Evolutionary conservation across 2,329 filamentous ascomycete species (phyloP), one percentile per base, ranked within the genome.

Genomic region (Byssoonygena ceratinophila): DNA sequence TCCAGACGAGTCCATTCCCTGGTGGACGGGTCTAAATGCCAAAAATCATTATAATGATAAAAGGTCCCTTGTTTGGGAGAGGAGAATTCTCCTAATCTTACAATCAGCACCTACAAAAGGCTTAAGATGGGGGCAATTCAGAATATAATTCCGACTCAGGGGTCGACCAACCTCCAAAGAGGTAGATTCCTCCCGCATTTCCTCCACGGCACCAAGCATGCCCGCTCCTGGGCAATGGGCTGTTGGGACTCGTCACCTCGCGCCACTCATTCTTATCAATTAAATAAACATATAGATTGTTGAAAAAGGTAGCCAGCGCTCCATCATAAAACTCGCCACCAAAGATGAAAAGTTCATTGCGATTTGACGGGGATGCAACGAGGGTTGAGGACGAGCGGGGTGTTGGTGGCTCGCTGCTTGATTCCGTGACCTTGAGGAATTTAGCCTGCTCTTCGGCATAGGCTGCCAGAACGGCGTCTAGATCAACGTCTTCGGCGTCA

Each of bases 41-140:
- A 98, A 67, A 98, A 97, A 71, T 97, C 92, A 63, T 94, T 95
- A 73, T 98, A 98, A 70, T 98, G 92, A 68, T 98, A 96, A 64
- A 98, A 98, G 0, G 91, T 97, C 3, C 92, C 92, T 70, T 97
- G 92, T 66, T 96, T 97, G 1, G 92, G 92, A 25, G 85, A 91
- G 54, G 87, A 94, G 68, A 98, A 98, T 70, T 98, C 92, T 56
- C 91, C 70, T 71, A 52, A 53, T 50, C 34, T 18, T 11, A 29
- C 27, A 14, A 43, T 52, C 29, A 52, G 34, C 20, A 36, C 8
- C 25, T 36, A 22, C 18, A 32, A 25, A 14, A 12, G n/a, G n/a
- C n/a, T 27, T 14, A 43, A 40, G 20, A 40, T 8, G 6, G 36
- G n/a, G 8, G 18, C 4, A 40, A 25, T 23, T 14, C 11, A 23